phyloP scores from a whole-genome alignment of 1,139 yeast species.

The Suhomyces bolitotheri region DNA sequence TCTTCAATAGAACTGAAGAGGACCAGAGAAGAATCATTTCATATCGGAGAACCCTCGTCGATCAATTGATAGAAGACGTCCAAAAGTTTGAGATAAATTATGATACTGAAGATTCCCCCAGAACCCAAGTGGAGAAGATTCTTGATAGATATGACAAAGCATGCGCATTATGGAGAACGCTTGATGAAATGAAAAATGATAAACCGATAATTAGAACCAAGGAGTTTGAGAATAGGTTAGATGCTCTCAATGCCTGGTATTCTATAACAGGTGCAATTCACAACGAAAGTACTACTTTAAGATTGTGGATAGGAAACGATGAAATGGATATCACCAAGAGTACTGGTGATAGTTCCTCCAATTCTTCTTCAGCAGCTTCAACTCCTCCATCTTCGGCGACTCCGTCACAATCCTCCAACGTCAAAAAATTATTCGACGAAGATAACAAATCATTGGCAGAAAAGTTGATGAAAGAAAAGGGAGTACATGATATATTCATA shows the following conservation, averaged over 20 bases:
- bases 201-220: slow-evolving; percentile 70
- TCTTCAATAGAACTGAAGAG: slow-evolving; percentile 76
- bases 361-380: slow-evolving; percentile 19
- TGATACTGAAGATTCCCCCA: slow-evolving; percentile 25
- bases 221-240: slow-evolving; percentile 66
- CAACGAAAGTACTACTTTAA: slow-evolving; percentile 56
- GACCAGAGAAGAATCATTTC: slow-evolving; percentile 76
- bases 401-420: slow-evolving; percentile 23
- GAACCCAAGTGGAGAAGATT: slow-evolving; percentile 55
- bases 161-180: slow-evolving; percentile 77
- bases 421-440: slow-evolving; percentile 52
- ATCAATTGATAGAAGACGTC: slow-evolving; percentile 71
- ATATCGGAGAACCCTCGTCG: slow-evolving; percentile 72
- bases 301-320: slow-evolving; percentile 77
- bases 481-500: slow-evolving; percentile 66
- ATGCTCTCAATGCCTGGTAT: slow-evolving; percentile 83
- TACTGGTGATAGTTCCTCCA: slow-evolving; percentile 22
- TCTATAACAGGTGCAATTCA: slow-evolving; percentile 72
- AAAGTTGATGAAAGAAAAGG: slow-evolving; percentile 80
- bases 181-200: slow-evolving; percentile 74
- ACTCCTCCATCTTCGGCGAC: slow-evolving; percentile 29
- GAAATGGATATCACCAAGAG: slow-evolving; percentile 61
- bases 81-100: slow-evolving; percentile 58
- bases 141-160: slow-evolving; percentile 67
- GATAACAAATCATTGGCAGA: slow-evolving; percentile 77